Percentiles rank a stretch among this genome's conserved stretches.
phyloP scores from a whole-genome alignment of 129 eudicot species.

The Logfia minima region DNA sequence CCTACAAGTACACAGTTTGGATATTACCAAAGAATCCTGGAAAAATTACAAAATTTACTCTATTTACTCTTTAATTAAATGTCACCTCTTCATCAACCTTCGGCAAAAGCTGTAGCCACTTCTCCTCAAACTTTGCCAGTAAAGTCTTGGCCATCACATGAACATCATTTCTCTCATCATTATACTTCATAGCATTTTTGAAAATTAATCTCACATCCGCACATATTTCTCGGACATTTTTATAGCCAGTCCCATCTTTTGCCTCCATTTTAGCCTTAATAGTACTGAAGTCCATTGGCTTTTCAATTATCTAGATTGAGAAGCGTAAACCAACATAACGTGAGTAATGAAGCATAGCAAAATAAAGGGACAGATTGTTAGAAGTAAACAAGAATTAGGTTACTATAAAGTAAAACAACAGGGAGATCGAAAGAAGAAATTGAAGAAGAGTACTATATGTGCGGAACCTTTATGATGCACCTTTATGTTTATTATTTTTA shows the following conservation, averaged over 20 bases:
- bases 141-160: conserved; percentile 92
- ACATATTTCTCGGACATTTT: conserved; percentile 74
- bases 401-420: not conserved
- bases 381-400: not conserved
- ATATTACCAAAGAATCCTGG: conserved; percentile 14
- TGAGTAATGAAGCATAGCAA: not conserved
- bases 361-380: not conserved
- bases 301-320: conserved; percentile 61
- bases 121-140: conserved; percentile 82
- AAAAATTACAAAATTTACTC: not conserved
- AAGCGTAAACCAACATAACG: conserved; percentile 23
- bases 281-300: conserved; percentile 91
- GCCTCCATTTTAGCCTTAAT: conserved; percentile 74
- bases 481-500: not conserved
- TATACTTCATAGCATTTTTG: conserved; percentile 87
- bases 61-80: not conserved
- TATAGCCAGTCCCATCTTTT: conserved; percentile 78
- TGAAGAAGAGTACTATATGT: conserved; percentile 1
- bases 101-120: conserved; percentile 90
- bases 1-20: conserved; percentile 43
- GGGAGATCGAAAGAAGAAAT: not conserved
- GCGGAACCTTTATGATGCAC: not conserved
- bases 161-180: conserved; percentile 73
- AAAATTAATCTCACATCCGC: conserved; percentile 87
- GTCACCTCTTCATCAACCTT: conserved; percentile 93